Base-by-base conservation (phyloP, 257 asterid genomes). In the Fraxinus quadrangulata region DNA sequence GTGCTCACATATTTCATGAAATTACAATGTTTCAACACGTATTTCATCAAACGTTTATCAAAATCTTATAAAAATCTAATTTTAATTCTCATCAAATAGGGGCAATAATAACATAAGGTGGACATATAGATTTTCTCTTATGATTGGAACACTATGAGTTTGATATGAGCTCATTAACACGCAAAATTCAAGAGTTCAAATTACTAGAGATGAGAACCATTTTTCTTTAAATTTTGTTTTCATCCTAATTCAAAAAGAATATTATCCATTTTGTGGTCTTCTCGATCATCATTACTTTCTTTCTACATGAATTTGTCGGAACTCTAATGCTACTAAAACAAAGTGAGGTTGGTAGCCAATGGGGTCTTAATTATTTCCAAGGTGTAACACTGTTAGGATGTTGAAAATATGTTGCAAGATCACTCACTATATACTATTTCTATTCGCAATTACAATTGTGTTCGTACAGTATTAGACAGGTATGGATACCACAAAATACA, bases 291-390 rank as follows among this genome's bases (percentile, higher is more conserved):
- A 56, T 67, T 72, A 37, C 59, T 73, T 77, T 30, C 19, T 10
- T 30, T 45, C 26, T 33, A 39, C n/a, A 51, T 63, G 68, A 83
- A 72, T 0, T 2, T 39, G 78, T 71, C 75, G 72, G 72, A 79
- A 71, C 8, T 71, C 28, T 77, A 47, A 12, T 10, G 19, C 0
- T 8, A 9, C 72, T 26, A n/a, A 34, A 45, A 17, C 61, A 47
- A 33, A 78, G 24, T 36, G 14, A 37, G 81, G 51, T 75, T 67
- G 69, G 76, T 19, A 49, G 36, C 5, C 34, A 66, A 49, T 33
- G 26, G 70, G 47, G 80, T 78, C 83, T 75, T 76, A 33, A 33
- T 79, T 77, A 70, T 11, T 42, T 61, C 28, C 80, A 68, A 59
- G 74, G 37, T 30, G 4, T 26, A 61, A 33, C 30, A 83, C 81